phyloP scores from a whole-genome alignment of 2,329 filamentous ascomycete genomes.

The Trichoderma oligosporum region DNA sequence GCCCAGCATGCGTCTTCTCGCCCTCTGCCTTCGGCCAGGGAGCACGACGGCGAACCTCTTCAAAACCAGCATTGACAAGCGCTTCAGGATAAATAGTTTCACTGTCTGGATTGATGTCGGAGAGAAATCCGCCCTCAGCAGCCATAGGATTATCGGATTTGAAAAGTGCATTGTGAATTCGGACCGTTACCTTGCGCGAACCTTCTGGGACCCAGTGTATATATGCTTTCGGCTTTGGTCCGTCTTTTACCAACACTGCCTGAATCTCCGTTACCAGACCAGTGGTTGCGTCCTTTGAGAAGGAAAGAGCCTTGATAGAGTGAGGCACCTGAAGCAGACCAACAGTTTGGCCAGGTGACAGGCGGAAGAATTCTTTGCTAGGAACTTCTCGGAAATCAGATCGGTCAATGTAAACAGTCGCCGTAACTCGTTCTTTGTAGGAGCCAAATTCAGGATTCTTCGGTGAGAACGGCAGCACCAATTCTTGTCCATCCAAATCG shows the following conservation, averaged over 20 bases:
- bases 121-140: constrained; percentile 71
- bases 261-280: constrained; percentile 64
- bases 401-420: constrained; percentile 47
- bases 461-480: constrained; percentile 75
- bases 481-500: constrained; percentile 51
- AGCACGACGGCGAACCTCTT: constrained; percentile 65
- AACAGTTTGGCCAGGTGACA: constrained; percentile 72
- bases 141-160: constrained; percentile 74
- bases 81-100: constrained; percentile 70
- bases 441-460: constrained; percentile 69
- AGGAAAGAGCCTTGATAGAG: constrained; percentile 66
- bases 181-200: constrained; percentile 63
- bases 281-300: constrained; percentile 60
- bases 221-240: constrained; percentile 67
- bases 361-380: constrained; percentile 72
- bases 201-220: constrained; percentile 80
- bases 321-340: constrained; percentile 69
- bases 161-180: constrained; percentile 76
- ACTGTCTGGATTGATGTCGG: constrained; percentile 75
- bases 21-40: constrained; percentile 75
- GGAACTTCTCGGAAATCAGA: constrained; percentile 74
- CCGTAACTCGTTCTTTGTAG: constrained; percentile 62
- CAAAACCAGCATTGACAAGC: constrained; percentile 73
- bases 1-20: constrained; percentile 51
- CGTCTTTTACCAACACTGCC: constrained; percentile 61